phyloP scores from a whole-genome alignment of 805 yeast species.

The Dipodascus geniculatus region DNA sequence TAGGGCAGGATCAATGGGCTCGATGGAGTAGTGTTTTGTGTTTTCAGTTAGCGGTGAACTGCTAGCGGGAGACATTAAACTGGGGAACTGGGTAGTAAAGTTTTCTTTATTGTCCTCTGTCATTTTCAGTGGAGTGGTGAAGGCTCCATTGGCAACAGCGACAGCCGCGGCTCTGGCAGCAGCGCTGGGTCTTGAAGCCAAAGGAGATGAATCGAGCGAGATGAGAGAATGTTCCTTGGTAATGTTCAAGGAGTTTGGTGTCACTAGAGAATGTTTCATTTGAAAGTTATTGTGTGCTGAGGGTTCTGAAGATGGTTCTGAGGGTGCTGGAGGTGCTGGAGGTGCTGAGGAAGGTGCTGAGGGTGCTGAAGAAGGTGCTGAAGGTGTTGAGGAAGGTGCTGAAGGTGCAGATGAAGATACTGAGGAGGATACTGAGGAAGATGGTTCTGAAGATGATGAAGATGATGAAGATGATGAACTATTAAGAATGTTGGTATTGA shows the following conservation, averaged over 20 bases:
- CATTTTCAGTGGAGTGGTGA: not conserved
- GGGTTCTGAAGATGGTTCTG: not conserved
- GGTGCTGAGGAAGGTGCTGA: not conserved
- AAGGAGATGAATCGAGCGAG: not conserved
- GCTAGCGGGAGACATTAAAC: not conserved
- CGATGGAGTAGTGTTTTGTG: not conserved
- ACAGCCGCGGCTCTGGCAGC: not conserved
- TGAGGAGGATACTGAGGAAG: not conserved
- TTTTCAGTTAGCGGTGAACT: not conserved
- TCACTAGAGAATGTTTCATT: not conserved
- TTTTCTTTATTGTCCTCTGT: not conserved
- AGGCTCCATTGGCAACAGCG: conserved; percentile 1
- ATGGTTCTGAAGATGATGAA: not conserved
- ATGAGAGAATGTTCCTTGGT: not conserved
- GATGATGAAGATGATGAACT: not conserved
- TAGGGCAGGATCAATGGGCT: not conserved
- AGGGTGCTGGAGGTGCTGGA: not conserved
- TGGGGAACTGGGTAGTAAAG: not conserved
- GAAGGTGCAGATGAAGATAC: not conserved
- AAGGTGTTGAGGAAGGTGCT: not conserved
- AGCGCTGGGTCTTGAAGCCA: not conserved
- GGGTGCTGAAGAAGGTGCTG: not conserved
- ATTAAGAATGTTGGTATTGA: too few species aligned
- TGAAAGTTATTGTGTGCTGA: not conserved
- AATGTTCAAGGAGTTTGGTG: not conserved